Percentiles rank a stretch among this genome's conserved stretches.
Conservation (phyloP, 768 basidiomycete genomes). For the Mycena belliarum region DNA sequence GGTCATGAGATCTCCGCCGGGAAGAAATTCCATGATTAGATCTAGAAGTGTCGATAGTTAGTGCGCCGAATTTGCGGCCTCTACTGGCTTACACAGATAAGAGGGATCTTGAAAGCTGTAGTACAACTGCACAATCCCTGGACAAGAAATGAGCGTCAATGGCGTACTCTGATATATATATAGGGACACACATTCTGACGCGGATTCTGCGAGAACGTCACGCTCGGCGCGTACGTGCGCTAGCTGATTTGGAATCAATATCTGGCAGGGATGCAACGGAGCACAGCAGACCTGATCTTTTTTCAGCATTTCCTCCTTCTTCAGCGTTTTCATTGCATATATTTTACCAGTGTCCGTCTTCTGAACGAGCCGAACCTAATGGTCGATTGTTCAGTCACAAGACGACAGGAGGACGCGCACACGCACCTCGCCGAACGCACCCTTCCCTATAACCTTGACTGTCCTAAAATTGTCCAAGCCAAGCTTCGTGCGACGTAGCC, state of each 20-base stretch:
- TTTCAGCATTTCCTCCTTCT: conserved; percentile 98
- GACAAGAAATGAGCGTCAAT: conserved; percentile 19
- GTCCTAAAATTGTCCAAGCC: conserved; percentile 93
- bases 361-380: conserved; percentile 87
- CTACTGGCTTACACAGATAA: conserved; percentile 54
- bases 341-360: conserved; percentile 97
- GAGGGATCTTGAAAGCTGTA: conserved; percentile 97
- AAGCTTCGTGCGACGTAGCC: conserved; percentile 85
- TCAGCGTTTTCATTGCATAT: conserved; percentile 69
- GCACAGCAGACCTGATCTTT: conserved; percentile 81
- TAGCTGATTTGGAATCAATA: conserved; percentile 50
- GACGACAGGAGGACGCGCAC: background rate
- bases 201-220: conserved; percentile 93
- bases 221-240: conserved; percentile 98
- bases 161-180: background rate
- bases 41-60: no score
- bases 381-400: background rate
- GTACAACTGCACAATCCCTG: conserved; percentile 95
- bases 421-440: conserved; percentile 94
- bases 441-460: conserved; percentile 98
- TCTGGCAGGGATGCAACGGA: background rate
- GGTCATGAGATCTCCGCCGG: conserved; percentile 98
- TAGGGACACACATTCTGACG: conserved; percentile 47
- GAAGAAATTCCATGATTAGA: conserved; percentile 98
- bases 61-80: no score